Conservation (phyloP, 768 basidiomycete genomes). For the Lactarius akahatsu region DNA sequence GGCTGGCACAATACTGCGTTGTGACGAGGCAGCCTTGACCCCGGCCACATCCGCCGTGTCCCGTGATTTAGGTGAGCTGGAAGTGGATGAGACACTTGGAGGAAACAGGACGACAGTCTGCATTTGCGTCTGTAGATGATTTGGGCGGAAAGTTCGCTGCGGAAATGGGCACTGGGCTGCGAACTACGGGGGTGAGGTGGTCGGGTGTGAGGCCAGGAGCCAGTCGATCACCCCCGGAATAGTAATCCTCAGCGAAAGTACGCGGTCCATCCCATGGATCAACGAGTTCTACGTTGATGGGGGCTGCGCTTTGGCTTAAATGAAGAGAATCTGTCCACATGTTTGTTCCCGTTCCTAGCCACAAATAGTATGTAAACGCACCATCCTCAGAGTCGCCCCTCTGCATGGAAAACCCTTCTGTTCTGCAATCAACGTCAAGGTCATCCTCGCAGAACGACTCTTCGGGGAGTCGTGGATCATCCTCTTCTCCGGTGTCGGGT, state of each 20-base stretch:
- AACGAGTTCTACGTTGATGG: slow-evolving; percentile 34
- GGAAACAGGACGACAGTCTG: slow-evolving; percentile 5
- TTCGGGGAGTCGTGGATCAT: slow-evolving; percentile 5
- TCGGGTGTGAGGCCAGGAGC: slow-evolving; percentile 25
- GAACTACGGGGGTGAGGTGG: slow-evolving; percentile 24
- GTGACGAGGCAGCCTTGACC: background rate
- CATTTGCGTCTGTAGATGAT: background rate
- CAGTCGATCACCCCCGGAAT: slow-evolving; percentile 43
- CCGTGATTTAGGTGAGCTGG: slow-evolving; percentile 6
- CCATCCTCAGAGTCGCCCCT: slow-evolving; percentile 35
- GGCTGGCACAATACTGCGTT: background rate
- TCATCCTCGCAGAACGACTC: slow-evolving; percentile 12
- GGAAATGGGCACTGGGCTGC: slow-evolving; percentile 11
- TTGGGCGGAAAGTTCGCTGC: background rate
- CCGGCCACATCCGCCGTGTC: background rate
- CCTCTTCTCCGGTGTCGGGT: slow-evolving; percentile 24
- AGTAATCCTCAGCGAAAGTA: slow-evolving; percentile 45
- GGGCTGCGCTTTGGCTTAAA: slow-evolving; percentile 4
- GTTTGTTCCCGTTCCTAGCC: background rate
- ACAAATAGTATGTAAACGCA: slow-evolving; percentile 18
- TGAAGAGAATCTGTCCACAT: slow-evolving; percentile 7
- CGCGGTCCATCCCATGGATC: slow-evolving; percentile 45
- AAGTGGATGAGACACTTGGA: slow-evolving; percentile 12
- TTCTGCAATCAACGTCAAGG: slow-evolving; percentile 15
- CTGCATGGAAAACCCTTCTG: slow-evolving; percentile 30